A percentile compares a stretch with the other conserved stretches of the same genome.
Conservation (phyloP, 768 basidiomycete species). For the Suillus weaverae region DNA sequence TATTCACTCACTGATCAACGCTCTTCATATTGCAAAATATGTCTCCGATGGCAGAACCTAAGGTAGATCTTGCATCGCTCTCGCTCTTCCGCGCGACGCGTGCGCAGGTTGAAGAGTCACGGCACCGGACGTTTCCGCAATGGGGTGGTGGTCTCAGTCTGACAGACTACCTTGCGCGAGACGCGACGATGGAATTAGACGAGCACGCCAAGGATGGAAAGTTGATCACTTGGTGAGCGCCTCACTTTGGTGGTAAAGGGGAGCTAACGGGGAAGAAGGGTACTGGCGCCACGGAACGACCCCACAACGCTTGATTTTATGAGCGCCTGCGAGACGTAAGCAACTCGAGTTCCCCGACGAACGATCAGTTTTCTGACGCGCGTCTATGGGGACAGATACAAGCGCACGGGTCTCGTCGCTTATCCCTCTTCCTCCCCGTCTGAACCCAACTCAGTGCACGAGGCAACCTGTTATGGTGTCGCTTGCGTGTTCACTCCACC, state of each 20-base stretch:
- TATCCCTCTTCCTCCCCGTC: slow-evolving; percentile 21
- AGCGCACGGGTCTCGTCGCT: slow-evolving; percentile 32
- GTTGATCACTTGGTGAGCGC: slow-evolving; percentile 49
- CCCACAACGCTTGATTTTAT: slow-evolving; percentile 49
- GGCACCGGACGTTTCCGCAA: slow-evolving; percentile 36
- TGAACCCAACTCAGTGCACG: slow-evolving; percentile 18
- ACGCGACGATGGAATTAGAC: slow-evolving; percentile 37
- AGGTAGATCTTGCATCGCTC: slow-evolving; percentile 24
- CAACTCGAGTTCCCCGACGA: slow-evolving; percentile 8
- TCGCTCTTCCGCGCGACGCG: slow-evolving; percentile 50
- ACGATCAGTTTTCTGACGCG: slow-evolving; percentile 6
- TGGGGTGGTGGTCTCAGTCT: slow-evolving; percentile 47
- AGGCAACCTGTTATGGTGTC: slow-evolving; percentile 49
- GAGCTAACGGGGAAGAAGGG: slow-evolving; percentile 37
- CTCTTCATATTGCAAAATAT: not conserved
- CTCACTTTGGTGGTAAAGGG: not conserved
- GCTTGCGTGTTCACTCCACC: slow-evolving; percentile 59
- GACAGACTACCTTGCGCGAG: slow-evolving; percentile 48
- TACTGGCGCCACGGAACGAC: slow-evolving; percentile 53
- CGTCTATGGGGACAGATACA: slow-evolving; percentile 34
- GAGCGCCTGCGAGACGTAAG: slow-evolving; percentile 65
- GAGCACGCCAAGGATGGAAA: slow-evolving; percentile 47
- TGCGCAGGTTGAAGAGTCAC: slow-evolving; percentile 43
- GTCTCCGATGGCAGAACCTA: not conserved
- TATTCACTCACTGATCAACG: not conserved